phyloP scores from a whole-genome alignment of 2,329 filamentous ascomycete genomes.

The Colletotrichum liriopes region DNA sequence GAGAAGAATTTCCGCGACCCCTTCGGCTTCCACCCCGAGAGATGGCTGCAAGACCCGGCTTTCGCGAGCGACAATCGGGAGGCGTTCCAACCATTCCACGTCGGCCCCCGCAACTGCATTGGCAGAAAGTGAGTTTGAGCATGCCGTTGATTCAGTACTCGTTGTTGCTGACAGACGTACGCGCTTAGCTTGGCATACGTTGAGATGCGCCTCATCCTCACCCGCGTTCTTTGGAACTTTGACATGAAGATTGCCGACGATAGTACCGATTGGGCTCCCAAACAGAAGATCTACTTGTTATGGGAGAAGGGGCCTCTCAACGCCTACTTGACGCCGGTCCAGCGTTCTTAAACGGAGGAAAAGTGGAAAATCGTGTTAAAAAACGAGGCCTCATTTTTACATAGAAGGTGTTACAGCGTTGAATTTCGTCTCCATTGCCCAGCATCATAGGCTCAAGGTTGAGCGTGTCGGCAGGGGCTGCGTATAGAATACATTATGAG shows the following conservation, averaged over 20 bases:
- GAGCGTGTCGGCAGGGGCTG: neutral
- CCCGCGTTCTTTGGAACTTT: conserved; percentile 62
- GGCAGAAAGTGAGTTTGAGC: conserved; percentile 61
- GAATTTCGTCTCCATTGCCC: neutral
- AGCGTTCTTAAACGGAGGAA: conserved; percentile 5
- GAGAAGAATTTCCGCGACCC: conserved; percentile 52
- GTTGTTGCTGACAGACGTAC: neutral
- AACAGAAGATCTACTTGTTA: conserved; percentile 37
- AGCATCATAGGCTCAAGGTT: neutral
- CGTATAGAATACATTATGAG: neutral
- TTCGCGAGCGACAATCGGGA: conserved; percentile 50
- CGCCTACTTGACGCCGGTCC: conserved; percentile 30
- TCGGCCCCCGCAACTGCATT: conserved; percentile 66
- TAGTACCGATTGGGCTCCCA: conserved; percentile 54
- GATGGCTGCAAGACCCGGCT: conserved; percentile 48
- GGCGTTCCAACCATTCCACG: conserved; percentile 63
- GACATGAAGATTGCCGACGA: conserved; percentile 58
- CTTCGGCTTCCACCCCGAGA: conserved; percentile 53
- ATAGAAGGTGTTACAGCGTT: neutral
- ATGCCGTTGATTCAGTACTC: neutral
- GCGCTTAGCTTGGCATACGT: conserved; percentile 57
- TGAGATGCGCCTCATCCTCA: conserved; percentile 65
- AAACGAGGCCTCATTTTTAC: neutral
- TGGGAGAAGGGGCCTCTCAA: conserved; percentile 40
- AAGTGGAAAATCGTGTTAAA: neutral